These are phyloP conservation scores for Calvatia gigantea DNA, from an alignment of 768 basidiomycete genomes.

Conservation along the genomic window DNA sequence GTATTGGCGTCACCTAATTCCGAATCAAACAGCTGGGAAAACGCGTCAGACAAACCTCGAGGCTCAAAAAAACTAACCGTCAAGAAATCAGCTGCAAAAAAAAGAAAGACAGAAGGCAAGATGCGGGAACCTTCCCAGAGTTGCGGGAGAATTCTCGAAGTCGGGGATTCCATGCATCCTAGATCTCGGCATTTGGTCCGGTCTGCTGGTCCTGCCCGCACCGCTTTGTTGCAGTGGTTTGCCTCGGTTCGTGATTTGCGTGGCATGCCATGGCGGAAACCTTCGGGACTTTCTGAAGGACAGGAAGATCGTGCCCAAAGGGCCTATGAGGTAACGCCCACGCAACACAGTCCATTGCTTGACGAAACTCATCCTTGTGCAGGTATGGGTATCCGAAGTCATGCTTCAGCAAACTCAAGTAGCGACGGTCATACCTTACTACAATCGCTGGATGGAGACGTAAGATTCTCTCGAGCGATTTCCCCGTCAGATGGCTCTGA, in stretches of 20 bases:
- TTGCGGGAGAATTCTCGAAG: slow-evolving; percentile 15
- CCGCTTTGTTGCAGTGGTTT: slow-evolving; percentile 69
- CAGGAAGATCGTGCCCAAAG: slow-evolving; percentile 70
- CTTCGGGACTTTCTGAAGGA: slow-evolving; percentile 50
- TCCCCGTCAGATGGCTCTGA: slow-evolving; percentile 8
- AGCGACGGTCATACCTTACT: slow-evolving; percentile 90
- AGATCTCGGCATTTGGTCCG: slow-evolving; percentile 47
- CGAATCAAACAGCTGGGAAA: slow-evolving; percentile 15
- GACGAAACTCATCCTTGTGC: slow-evolving; percentile 1
- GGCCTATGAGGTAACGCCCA: slow-evolving; percentile 78
- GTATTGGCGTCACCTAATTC: slow-evolving; percentile 7
- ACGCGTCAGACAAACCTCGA: slow-evolving; percentile 18
- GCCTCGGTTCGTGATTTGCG: slow-evolving; percentile 58
- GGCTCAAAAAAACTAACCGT: not conserved
- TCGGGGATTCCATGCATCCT: slow-evolving; percentile 30
- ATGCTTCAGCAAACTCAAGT: slow-evolving; percentile 99
- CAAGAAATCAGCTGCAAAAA: not conserved
- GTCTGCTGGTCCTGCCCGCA: slow-evolving; percentile 37
- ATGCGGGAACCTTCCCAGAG: slow-evolving; percentile 2
- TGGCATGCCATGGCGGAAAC: slow-evolving; percentile 92
- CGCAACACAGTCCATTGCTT: not conserved
- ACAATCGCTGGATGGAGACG: slow-evolving; percentile 83
- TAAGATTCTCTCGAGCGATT: slow-evolving; percentile 27
- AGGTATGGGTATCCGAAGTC: slow-evolving; percentile 91
- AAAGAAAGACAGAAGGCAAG: slow-evolving; percentile 7